Evolutionary conservation across 352 stramenopile species (phyloP), one percentile per base, ranked within the genome.

Genomic region (Blastocystis sp.): DNA sequence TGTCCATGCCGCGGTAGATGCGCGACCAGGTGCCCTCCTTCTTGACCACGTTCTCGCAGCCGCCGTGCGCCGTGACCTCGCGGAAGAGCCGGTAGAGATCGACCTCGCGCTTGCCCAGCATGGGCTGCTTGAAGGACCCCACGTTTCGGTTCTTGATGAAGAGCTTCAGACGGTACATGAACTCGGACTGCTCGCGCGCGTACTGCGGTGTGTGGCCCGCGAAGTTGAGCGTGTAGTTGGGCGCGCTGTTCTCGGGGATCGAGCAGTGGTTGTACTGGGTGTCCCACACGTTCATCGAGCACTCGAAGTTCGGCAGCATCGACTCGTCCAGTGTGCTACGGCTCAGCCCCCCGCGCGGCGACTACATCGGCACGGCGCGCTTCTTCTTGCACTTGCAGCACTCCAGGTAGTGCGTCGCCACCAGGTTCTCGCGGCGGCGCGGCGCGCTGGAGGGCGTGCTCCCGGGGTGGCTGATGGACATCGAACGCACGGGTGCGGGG

Each of bases 41-140:
- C 14, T 45, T 79, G 14, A 88, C 78, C 4, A 88, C 78, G 21
- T 14, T 52, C n/a, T 88, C 78, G 45, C 78, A 88, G 14, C 78
- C 78, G 45, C 78, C 78, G 43, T 88, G 76, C 4, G 78, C 78
- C 7, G 64, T 79, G 4, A 88, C 78, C 60, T 88, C 78, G 56
- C 78, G 64, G 38, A 88, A 88, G n/a, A 88, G 61, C 3, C 78
- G 64, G 43, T 88, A 88, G 4, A 88, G 28, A 78, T 88, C 78
- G n/a, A 88, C 78, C 45, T 88, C 78, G 40, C 66, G 79, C 2
- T 61, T 43, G 3, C 78, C 78, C 1, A 88, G 38, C 23, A 61
- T 88, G 38, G 78, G 78, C 38, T 52, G 74, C 5, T 56, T 52
- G 48, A 69, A 84, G 3, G 74, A 84, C 74, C 67, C 69, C n/a